These are phyloP conservation scores for Lepidopterella palustris DNA, from an alignment of 495 filamentous ascomycete species.

Conservation along the genomic window DNA sequence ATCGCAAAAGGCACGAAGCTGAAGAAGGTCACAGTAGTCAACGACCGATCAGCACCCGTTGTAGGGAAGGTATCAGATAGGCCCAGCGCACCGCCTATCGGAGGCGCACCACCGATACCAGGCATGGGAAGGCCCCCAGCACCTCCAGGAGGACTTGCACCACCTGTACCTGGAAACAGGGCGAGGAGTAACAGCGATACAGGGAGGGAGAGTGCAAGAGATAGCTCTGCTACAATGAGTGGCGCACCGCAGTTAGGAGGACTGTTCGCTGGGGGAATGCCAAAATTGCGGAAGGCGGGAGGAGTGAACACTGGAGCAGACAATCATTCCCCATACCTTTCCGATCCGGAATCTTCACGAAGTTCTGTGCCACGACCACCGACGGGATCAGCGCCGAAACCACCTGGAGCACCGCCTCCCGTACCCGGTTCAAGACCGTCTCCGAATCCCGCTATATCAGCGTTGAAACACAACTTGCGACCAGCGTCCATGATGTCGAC, in stretches of 20 bases:
- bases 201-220: constrained; percentile 41
- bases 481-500: constrained; percentile 31
- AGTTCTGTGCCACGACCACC: constrained; percentile 42
- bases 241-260: constrained; percentile 78
- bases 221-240: constrained; percentile 39
- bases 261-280: constrained; percentile 90
- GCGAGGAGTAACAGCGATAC: constrained; percentile 78
- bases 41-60: constrained; percentile 84
- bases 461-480: constrained; percentile 35
- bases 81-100: constrained; percentile 53
- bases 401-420: constrained; percentile 63
- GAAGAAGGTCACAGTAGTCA: constrained; percentile 73
- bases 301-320: constrained; percentile 86
- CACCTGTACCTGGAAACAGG: constrained; percentile 63
- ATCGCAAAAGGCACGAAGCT: constrained; percentile 75
- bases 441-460: constrained; percentile 35
- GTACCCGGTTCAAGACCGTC: constrained; percentile 50
- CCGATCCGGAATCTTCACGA: constrained; percentile 65
- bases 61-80: constrained; percentile 52
- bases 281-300: constrained; percentile 79
- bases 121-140: constrained; percentile 53
- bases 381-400: constrained; percentile 54
- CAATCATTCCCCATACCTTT: constrained; percentile 67
- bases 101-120: constrained; percentile 77
- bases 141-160: constrained; percentile 63